Evolutionary conservation across 2,329 filamentous ascomycete species (phyloP), one percentile per base, ranked within the genome.

Genomic region (Tolypocladium cylindrosporum): DNA sequence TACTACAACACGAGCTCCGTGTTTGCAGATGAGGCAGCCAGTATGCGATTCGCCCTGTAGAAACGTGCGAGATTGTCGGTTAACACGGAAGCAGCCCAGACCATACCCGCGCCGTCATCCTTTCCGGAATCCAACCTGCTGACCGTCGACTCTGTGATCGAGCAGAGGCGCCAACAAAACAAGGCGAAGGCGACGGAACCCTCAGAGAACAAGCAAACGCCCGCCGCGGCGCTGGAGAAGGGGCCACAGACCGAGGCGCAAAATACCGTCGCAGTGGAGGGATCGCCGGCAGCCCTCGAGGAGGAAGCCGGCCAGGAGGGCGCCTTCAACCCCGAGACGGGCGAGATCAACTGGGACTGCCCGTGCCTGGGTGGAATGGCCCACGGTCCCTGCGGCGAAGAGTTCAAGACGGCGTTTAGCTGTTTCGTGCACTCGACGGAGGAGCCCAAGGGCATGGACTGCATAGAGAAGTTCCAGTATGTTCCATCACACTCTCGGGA

Each of bases 281-380:
- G 71, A 36, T 77, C 80, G 2, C 76, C 79, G 8, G 77, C 76
- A 58, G 79, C 74, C 0, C 76, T 94, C 16, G 88, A 96, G 72
- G 84, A 90, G 60, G 91, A 97, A 73, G 91, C 91, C 7, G 83
- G 78, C 61, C 86, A 93, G 70, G 86, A 97, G 74, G 94, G 91
- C 58, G 94, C 94, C 1, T 99, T 97, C 78, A 96, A 99, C 74
- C 91, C 92, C 3, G 94, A 97, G 78, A 99, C 94, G 11, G 94
- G 94, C 65, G 94, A 99, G 81, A 99, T 99, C 76, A 99, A 99
- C 80, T 99, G 94, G 94, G 94, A 97, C 72, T 99, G 94, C 74
- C 94, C 94, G 19, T 99, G 94, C 72, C 78, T 99, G 40, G 94
- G 94, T 54, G 94, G 94, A 56, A 99, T 99, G 94, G 94, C 94